Base-by-base conservation (phyloP, 2,329 filamentous ascomycete species). In the Fusarium neocosmosporiellum region DNA sequence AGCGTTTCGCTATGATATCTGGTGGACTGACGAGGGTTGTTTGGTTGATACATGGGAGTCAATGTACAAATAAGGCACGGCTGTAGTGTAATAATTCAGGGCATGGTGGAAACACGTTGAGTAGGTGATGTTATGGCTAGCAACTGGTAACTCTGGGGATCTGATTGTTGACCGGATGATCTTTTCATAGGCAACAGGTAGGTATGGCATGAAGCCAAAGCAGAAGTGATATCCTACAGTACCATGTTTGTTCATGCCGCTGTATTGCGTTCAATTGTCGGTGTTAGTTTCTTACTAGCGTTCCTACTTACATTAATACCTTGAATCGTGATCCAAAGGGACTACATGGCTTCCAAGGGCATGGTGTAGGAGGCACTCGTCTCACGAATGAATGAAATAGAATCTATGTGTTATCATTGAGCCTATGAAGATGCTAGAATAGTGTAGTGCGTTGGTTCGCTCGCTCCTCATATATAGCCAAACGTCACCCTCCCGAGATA, bases 361-460 rank as follows among this genome's bases (percentile, higher is more conserved):
- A 29, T 29, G 27, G 24, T 16, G 4, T 7, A 50, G 11, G 11
- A 20, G 9, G 24, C 24, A 29, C 41, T 46, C 2, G 10, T n/a
- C 16, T 27, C 16, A 29, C 24, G 22, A 0, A 9, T 48, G 24
- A 31, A 53, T 53, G 22, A 53, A 31, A 18, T 53, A 53, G 18
- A 43, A 31, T 53, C 27, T 53, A 53, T 50, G 20, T 31, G 27
- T 31, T 50, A 68, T 69, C 67, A 66, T 70, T 58, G 58, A 59
- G 58, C 59, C 71, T 77, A 75, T 70, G 50, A 46, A 72, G 69
- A 70, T 66, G 59, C 61, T 61, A 29, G 48, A 53, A 53, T 53
- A 14, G 48, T 54, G 58, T n/a, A n/a, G n/a, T 43, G 20, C 34
- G 43, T 63, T 31, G 70, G 71, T 71, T 64, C 68, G 59, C 69